A percentile compares a stretch with the other conserved stretches of the same genome.
phyloP scores from a whole-genome alignment of 176 grass and related monocot genomes.

The Chrysopogon serrulatus region DNA sequence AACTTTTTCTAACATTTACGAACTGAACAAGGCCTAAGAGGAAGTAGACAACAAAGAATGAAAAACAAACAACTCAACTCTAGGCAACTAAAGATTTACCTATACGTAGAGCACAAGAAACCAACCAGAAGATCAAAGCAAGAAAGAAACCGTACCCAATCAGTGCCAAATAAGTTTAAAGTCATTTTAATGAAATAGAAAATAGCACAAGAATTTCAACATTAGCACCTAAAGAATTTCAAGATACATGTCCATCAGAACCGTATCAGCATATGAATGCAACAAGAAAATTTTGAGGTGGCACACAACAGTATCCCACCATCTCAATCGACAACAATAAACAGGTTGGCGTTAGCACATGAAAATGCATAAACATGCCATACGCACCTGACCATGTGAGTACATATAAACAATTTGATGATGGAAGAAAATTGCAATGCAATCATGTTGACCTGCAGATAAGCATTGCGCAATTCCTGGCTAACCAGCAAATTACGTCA shows the following conservation, averaged over 20 bases:
- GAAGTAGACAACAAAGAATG: too few relatives aligned
- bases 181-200: not conserved
- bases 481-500: not conserved
- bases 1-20: too few relatives aligned
- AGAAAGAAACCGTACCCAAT: too few relatives aligned
- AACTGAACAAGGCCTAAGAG: too few relatives aligned
- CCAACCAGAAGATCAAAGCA: too few relatives aligned
- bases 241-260: not conserved
- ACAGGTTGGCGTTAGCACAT: not conserved
- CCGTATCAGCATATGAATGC: not conserved
- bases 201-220: not conserved
- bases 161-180: not conserved
- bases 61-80: too few relatives aligned
- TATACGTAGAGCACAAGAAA: too few relatives aligned
- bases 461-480: not conserved
- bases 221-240: not conserved
- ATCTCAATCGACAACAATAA: not conserved
- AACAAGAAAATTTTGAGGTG: not conserved
- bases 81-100: too few relatives aligned
- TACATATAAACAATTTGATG: not conserved
- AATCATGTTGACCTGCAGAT: not conserved
- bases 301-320: not conserved
- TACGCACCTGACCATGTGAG: not conserved
- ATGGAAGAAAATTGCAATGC: not conserved
- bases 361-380: not conserved